Conservation (phyloP, 768 basidiomycete species). For the Mycena epipterygia region DNA sequence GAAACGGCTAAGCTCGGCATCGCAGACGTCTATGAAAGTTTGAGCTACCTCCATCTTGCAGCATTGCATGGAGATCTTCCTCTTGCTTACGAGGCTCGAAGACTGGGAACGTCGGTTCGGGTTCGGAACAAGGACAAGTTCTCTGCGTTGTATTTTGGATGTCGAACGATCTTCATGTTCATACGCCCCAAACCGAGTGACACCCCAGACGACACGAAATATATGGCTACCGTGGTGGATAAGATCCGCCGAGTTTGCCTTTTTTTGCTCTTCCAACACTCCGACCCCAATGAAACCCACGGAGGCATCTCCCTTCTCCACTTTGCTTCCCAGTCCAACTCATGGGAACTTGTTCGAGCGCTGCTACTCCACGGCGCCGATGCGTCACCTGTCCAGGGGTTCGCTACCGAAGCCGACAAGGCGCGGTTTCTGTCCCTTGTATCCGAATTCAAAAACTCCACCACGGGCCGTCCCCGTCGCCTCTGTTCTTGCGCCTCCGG, state of each 20-base stretch:
- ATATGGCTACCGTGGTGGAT: neutral
- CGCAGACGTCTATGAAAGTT: no score
- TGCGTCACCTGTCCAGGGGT: neutral
- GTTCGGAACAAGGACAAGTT: neutral
- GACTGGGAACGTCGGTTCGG: neutral
- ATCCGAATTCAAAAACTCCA: neutral
- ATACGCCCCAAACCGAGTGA: neutral
- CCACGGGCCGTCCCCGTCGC: neutral
- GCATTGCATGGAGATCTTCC: slow-evolving; percentile 9
- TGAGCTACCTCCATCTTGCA: slow-evolving; percentile 1
- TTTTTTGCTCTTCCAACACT: neutral
- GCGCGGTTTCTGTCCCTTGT: neutral
- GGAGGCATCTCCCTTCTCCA: slow-evolving; percentile 4
- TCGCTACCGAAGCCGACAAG: neutral
- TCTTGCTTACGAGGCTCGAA: neutral
- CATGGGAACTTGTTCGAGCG: slow-evolving; percentile 11
- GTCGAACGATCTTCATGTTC: neutral
- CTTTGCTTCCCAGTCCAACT: neutral
- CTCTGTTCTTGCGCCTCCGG: neutral
- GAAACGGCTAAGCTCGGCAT: neutral
- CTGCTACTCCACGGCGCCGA: neutral
- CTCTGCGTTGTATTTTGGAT: neutral
- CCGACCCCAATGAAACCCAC: slow-evolving; percentile 10
- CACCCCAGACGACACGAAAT: neutral
- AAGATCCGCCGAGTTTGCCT: neutral